phyloP scores from a whole-genome alignment of 2,329 filamentous ascomycete species.

The Trichoderma brevicompactum region DNA sequence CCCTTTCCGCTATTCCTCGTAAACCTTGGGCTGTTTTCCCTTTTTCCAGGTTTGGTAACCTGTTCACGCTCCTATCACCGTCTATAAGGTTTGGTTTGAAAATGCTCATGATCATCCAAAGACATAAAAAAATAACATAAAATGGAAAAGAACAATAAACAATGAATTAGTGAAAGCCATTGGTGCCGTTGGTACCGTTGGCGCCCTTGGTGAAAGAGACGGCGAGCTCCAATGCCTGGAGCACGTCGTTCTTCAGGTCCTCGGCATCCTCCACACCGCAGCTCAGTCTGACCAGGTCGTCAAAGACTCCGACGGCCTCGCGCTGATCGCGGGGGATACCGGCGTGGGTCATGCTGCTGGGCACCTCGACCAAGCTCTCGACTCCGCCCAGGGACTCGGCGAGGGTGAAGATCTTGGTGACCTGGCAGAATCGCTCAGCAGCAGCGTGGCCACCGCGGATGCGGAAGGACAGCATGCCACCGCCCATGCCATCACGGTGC shows the following conservation, averaged over 20 bases:
- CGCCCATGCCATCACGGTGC: conserved; percentile 91
- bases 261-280: conserved; percentile 91
- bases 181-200: conserved; percentile 39
- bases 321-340: conserved; percentile 90
- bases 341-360: conserved; percentile 94
- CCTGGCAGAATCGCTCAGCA: conserved; percentile 89
- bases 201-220: conserved; percentile 47
- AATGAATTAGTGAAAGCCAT: conserved; percentile 31
- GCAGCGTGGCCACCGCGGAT: conserved; percentile 84
- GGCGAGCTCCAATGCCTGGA: conserved; percentile 80
- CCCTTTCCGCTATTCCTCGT: neutral
- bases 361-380: conserved; percentile 89
- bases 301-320: conserved; percentile 90
- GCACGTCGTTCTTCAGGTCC: conserved; percentile 80
- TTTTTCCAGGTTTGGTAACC: neutral
- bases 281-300: conserved; percentile 91
- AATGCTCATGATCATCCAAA: conserved; percentile 19
- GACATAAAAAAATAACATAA: neutral
- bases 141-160: neutral
- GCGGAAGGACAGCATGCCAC: conserved; percentile 97
- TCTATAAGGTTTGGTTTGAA: conserved; percentile 22
- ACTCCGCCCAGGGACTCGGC: conserved; percentile 92
- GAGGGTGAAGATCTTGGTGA: conserved; percentile 86
- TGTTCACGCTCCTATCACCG: conserved; percentile 18
- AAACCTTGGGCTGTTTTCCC: neutral